These are phyloP conservation scores for Orbilia blumenaviensis DNA, from an alignment of 2,329 filamentous ascomycete species.

Conservation along the genomic window DNA sequence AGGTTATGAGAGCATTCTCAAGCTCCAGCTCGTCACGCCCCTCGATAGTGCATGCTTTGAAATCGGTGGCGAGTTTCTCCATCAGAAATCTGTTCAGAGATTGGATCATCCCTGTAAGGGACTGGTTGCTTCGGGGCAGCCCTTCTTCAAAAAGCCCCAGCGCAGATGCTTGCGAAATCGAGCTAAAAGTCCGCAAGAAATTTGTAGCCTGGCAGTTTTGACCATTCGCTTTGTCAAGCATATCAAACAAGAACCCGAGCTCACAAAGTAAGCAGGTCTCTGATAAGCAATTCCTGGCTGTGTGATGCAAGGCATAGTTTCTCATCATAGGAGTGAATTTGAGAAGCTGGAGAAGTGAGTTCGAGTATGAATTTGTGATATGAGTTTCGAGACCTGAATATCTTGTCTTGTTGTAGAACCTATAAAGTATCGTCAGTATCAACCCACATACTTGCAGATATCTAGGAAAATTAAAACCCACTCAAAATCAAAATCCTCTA, in stretches of 20 bases:
- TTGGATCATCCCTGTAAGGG: slow-evolving; percentile 84
- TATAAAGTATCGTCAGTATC: background rate
- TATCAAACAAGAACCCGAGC: slow-evolving; percentile 93
- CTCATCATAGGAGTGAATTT: slow-evolving; percentile 88
- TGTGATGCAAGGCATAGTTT: slow-evolving; percentile 87
- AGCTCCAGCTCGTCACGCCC: slow-evolving; percentile 70
- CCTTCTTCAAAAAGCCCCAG: slow-evolving; percentile 87
- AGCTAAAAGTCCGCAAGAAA: slow-evolving; percentile 86
- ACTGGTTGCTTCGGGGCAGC: slow-evolving; percentile 69
- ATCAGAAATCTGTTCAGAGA: slow-evolving; percentile 84
- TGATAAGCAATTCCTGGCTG: slow-evolving; percentile 81
- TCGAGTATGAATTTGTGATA: slow-evolving; percentile 95
- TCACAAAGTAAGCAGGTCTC: slow-evolving; percentile 91
- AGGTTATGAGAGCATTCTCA: slow-evolving; percentile 70
- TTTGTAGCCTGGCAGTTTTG: slow-evolving; percentile 97
- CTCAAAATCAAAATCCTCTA: slow-evolving; percentile 99
- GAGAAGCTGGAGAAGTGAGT: slow-evolving; percentile 87
- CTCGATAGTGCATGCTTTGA: slow-evolving; percentile 73
- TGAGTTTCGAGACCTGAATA: slow-evolving; percentile 96
- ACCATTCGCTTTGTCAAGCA: slow-evolving; percentile 94
- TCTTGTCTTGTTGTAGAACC: slow-evolving; percentile 88
- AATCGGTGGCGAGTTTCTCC: slow-evolving; percentile 80
- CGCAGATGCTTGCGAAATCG: slow-evolving; percentile 78
- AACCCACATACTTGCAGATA: no score
- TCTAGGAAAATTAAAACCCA: slow-evolving; percentile 64